Evolutionary conservation across 1,284 basidiomycete genomes (phyloP).

Genomic region (Cystobasidium slooffiae): DNA sequence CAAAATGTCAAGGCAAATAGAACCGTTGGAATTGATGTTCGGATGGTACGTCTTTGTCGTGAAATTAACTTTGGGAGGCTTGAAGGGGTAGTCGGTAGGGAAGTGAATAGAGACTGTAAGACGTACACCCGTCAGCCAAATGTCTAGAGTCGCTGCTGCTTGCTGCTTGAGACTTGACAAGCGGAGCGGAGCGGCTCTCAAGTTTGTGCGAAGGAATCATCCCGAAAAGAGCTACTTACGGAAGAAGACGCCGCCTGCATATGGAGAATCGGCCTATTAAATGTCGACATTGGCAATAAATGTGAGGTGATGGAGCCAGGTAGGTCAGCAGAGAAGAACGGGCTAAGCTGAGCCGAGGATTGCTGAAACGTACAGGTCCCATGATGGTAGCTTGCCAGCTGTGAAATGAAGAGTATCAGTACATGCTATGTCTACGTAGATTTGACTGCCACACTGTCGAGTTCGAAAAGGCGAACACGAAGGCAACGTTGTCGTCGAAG

Average conservation of each 20-base stretch:
- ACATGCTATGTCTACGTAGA: not conserved
- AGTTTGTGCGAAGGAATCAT: not conserved
- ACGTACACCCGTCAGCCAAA: not conserved
- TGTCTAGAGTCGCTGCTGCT: no score
- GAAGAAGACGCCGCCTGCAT: conserved; percentile 96
- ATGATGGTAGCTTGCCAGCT: conserved; percentile 81
- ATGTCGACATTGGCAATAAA: not conserved
- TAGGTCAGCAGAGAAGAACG: not conserved
- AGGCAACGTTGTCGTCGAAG: not conserved
- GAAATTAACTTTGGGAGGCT: conserved; percentile 99
- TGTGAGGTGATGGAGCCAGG: not conserved
- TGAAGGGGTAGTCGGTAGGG: conserved; percentile 96
- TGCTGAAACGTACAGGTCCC: conserved; percentile 71
- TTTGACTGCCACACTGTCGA: not conserved
- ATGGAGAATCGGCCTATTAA: conserved; percentile 83
- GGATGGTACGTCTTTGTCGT: conserved; percentile 92
- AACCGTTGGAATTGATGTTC: conserved; percentile 97
- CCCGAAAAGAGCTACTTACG: conserved; percentile 51
- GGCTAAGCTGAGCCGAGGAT: not conserved
- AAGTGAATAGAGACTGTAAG: conserved; percentile 70
- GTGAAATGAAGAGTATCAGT: not conserved
- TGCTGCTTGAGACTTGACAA: no score
- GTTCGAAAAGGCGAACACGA: not conserved
- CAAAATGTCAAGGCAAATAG: conserved; percentile 80
- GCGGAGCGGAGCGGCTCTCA: no score